Evolutionary conservation across 78 protist genomes (phyloP), one percentile per base, ranked within the genome.

Genomic region (Diacronema lutheri): DNA sequence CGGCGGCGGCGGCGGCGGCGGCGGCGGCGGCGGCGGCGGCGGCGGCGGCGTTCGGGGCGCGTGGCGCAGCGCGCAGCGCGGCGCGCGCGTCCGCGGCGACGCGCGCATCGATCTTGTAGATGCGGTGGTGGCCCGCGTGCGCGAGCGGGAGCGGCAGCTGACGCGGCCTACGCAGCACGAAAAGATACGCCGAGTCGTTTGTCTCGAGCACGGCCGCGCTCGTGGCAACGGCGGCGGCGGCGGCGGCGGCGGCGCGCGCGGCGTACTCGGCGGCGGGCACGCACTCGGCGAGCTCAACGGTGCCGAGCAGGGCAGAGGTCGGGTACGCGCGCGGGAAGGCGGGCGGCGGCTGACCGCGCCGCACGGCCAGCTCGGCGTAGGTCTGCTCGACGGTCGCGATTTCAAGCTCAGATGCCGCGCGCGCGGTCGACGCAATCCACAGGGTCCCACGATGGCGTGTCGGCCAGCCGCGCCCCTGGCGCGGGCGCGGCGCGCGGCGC

Each of bases 111-210:
- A 68, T 29, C 56, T 16, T 21, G 40, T 44, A 68, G 50, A 68
- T 68, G n/a, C 38, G 37, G 76, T 68, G 76, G 29, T 20, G 10
- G 56, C 76, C 76, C 26, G 14, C 1, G 13, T 31, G 20, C 5
- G 31, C 55, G 16, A 38, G 25, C 19, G 76, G 76, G n/a, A 68
- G 55, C 16, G 55, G 44, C 61, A 90, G 86, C 26, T 0, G 23
- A 1, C 66, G 85, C 13, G 92, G 92, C 23, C 77, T 19, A 41
- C 37, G 64, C 73, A 86, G 77, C 64, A 91, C 33, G 81, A 91
- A 92, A 26, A 89, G 90, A 33, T 26, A 73, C 14, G 46, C 82
- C 4, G 90, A 85, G 14, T 29, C 37, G 25, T 89, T 89, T 23
- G 65, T 44, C 35, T 57, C 79, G 21, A 3, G 50, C 7, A 26